Evolutionary conservation across 129 eudicot genomes (phyloP).

Genomic region (Cynara cardunculus): DNA sequence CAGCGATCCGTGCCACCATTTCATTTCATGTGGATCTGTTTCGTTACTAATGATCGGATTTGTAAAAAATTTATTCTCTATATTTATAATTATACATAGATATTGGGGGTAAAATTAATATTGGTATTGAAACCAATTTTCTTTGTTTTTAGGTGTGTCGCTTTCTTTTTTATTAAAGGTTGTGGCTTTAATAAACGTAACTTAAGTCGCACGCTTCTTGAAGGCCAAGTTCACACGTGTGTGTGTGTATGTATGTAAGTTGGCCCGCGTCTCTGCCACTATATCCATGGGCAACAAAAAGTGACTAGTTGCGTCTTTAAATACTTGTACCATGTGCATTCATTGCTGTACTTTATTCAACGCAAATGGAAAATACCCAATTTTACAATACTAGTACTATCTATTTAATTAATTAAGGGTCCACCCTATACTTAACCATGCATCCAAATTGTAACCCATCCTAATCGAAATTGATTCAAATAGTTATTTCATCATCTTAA

Average conservation of each 20-base stretch:
- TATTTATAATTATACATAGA: not conserved
- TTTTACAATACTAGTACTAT: too few species aligned
- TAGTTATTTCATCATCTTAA: too few species aligned
- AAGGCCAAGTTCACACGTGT: constrained; percentile 27
- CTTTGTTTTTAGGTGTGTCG: not conserved
- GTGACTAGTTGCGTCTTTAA: constrained; percentile 18
- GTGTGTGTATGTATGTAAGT: constrained; percentile 11
- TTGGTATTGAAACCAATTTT: not conserved
- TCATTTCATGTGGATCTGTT: too few species aligned
- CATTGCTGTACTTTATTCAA: not conserved
- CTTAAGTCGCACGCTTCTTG: constrained; percentile 32
- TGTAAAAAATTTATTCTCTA: too few species aligned
- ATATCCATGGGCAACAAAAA: constrained; percentile 13
- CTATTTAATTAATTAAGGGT: too few species aligned
- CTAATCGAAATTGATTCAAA: too few species aligned
- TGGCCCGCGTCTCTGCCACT: constrained; percentile 21
- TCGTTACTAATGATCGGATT: too few species aligned
- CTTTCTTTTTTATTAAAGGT: constrained; percentile 21
- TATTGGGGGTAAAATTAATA: not conserved
- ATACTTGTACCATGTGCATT: not conserved
- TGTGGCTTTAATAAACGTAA: constrained; percentile 19
- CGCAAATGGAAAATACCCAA: not conserved
- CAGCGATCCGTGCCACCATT: too few species aligned
- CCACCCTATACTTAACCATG: not conserved
- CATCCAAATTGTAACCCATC: not conserved